Percentiles rank a stretch among this genome's conserved stretches.
These are phyloP conservation scores for Heritiera fomes DNA, from an alignment of 345 rosid genomes.

Conservation along the genomic window DNA sequence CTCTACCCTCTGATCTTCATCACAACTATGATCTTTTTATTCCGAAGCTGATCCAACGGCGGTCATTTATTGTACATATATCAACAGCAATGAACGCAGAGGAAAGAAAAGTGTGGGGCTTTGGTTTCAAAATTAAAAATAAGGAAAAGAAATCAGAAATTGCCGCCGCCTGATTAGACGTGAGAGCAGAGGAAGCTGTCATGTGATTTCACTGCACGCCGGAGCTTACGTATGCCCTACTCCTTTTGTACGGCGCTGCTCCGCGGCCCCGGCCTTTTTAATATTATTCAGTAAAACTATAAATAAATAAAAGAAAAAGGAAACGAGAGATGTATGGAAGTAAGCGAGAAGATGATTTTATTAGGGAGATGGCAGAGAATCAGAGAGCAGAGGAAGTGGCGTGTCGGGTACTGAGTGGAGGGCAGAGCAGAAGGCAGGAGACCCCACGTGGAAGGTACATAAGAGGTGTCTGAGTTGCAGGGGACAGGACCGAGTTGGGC, in stretches of 20 bases:
- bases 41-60: slow-evolving; percentile 20
- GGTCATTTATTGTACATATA: background rate
- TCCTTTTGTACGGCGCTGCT: slow-evolving; percentile 35
- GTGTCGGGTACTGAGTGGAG: slow-evolving; percentile 38
- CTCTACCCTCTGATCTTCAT: slow-evolving; percentile 8
- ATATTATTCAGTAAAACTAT: background rate
- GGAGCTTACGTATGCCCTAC: slow-evolving; percentile 46
- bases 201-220: slow-evolving; percentile 26
- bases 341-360: background rate
- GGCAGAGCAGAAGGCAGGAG: slow-evolving; percentile 6
- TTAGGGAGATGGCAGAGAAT: background rate
- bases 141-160: background rate
- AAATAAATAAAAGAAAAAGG: background rate
- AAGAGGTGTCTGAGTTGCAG: slow-evolving; percentile 41
- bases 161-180: slow-evolving; percentile 53
- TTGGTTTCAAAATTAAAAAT: background rate
- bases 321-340: too few species aligned
- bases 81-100: background rate
- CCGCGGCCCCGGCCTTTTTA: slow-evolving; percentile 30
- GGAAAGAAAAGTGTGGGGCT: slow-evolving; percentile 19
- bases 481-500: slow-evolving; percentile 38
- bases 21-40: background rate
- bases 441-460: slow-evolving; percentile 40
- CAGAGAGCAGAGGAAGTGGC: slow-evolving; percentile 16
- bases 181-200: slow-evolving; percentile 37